Evolutionary conservation across 768 basidiomycete species (phyloP).

Genomic region (Lyophyllum shimeji): DNA sequence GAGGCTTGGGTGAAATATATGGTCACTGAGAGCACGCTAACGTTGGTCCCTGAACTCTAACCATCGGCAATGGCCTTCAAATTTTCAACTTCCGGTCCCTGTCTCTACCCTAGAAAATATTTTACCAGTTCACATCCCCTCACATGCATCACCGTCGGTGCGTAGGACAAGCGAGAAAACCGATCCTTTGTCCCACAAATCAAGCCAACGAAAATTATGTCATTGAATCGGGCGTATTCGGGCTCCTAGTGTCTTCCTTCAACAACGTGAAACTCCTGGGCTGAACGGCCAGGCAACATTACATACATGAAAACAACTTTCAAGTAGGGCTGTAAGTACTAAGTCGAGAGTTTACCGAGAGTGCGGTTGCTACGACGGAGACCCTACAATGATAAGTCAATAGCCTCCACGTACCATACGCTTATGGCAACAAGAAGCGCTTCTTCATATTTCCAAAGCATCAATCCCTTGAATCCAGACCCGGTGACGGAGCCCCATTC

Average conservation of each 20-base stretch:
- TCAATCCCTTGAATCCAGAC: slow-evolving; percentile 4
- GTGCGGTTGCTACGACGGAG: slow-evolving; percentile 7
- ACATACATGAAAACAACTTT: too few species aligned
- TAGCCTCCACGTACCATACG: not conserved
- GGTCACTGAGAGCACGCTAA: slow-evolving; percentile 39
- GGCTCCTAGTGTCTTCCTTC: not conserved
- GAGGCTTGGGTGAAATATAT: slow-evolving; percentile 42
- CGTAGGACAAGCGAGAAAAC: not conserved
- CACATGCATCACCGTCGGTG: not conserved
- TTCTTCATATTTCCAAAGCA: slow-evolving; percentile 7
- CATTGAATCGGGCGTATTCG: not conserved
- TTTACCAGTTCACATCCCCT: slow-evolving; percentile 17
- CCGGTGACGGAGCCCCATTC: not conserved
- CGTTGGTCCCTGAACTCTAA: slow-evolving; percentile 47
- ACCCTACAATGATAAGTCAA: slow-evolving; percentile 5
- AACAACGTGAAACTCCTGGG: too few species aligned
- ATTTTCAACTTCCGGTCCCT: slow-evolving; percentile 51
- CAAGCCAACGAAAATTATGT: not conserved
- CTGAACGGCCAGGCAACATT: not conserved
- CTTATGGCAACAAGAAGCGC: slow-evolving; percentile 7
- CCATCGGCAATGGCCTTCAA: slow-evolving; percentile 49
- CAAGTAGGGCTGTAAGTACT: too few species aligned
- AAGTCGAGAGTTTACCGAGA: too few species aligned
- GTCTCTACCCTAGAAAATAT: slow-evolving; percentile 29
- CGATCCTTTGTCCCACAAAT: slow-evolving; percentile 2